Percentiles rank a stretch among this genome's conserved stretches.
Conservation (phyloP, 2,329 filamentous ascomycete genomes). For the Orbilia oligospora region DNA sequence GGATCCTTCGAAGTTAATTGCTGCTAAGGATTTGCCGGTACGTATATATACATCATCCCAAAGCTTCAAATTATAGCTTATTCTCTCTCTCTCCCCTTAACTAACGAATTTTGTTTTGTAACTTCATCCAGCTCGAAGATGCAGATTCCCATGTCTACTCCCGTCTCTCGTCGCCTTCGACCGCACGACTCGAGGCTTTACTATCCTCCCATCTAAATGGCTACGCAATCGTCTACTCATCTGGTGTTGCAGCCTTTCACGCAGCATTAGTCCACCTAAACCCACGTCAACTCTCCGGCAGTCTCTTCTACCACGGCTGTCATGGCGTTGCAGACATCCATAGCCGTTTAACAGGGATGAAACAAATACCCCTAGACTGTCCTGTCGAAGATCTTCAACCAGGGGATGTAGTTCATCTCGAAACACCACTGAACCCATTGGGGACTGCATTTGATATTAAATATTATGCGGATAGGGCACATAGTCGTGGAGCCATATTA, state of each 20-base stretch:
- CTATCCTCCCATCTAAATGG: conserved; percentile 80
- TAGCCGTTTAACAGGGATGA: conserved; percentile 80
- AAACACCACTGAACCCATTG: conserved; percentile 93
- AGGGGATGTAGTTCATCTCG: conserved; percentile 90
- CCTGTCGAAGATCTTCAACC: conserved; percentile 76
- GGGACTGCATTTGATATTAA: conserved; percentile 83
- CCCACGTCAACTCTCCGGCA: conserved; percentile 85
- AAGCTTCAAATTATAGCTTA: conserved; percentile 17
- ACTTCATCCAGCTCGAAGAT: conserved; percentile 8
- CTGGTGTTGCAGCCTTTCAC: conserved; percentile 89
- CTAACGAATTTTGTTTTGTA: conserved; percentile 63
- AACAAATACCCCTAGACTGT: conserved; percentile 80
- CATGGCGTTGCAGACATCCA: conserved; percentile 85
- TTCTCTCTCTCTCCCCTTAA: too few species aligned
- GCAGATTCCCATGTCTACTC: conserved; percentile 84
- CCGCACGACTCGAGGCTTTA: conserved; percentile 86
- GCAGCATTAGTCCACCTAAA: conserved; percentile 87
- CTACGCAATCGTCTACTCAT: conserved; percentile 82
- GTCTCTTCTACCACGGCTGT: conserved; percentile 91
- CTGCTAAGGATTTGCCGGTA: conserved; percentile 64
- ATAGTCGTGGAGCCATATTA: conserved; percentile 79
- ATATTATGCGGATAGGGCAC: conserved; percentile 80
- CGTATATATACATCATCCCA: background rate
- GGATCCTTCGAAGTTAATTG: conserved; percentile 78
- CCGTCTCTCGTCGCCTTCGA: conserved; percentile 82